Conservation (phyloP, 805 yeast species). For the Wickerhamiella qilinensis region DNA sequence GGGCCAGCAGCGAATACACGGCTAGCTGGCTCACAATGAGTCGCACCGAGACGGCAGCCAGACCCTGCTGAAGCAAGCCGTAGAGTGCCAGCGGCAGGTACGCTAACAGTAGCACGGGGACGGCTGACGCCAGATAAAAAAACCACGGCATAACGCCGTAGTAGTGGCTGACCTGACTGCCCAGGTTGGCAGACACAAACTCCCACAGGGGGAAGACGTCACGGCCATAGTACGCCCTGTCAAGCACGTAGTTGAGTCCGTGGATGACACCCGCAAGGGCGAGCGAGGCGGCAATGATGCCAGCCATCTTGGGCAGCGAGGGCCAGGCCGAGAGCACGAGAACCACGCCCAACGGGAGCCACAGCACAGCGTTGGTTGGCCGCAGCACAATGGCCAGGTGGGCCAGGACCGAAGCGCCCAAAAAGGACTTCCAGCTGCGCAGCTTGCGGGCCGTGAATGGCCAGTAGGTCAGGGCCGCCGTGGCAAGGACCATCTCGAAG, state of each 20-base stretch:
- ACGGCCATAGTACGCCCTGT: conserved; percentile 42
- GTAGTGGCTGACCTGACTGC: conserved; percentile 6
- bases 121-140: conserved; percentile 67
- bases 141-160: conserved; percentile 79
- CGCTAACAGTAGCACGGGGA: conserved; percentile 60
- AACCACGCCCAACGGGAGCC: conserved; percentile 45
- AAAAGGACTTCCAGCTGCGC: conserved; percentile 10
- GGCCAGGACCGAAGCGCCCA: conserved; percentile 34
- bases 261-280: conserved; percentile 8
- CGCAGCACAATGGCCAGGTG: conserved; percentile 53
- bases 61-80: conserved; percentile 6
- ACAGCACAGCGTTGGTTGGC: conserved; percentile 69
- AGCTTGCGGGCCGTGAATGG: conserved; percentile 30
- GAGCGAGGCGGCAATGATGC: conserved; percentile 20
- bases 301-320: conserved; percentile 6
- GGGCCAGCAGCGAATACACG: conserved; percentile 51
- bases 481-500: conserved; percentile 57
- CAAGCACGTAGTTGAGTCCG: conserved; percentile 28
- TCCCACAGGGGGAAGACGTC: conserved; percentile 7
- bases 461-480: conserved; percentile 55
- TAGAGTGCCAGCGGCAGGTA: conserved; percentile 33
- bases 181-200: conserved; percentile 4
- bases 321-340: conserved; percentile 7
- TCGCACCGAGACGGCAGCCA: conserved; percentile 17
- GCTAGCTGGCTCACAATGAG: conserved; percentile 29